Conservation (phyloP, 2,329 filamentous ascomycete genomes). For the Colletotrichum tofieldiae region DNA sequence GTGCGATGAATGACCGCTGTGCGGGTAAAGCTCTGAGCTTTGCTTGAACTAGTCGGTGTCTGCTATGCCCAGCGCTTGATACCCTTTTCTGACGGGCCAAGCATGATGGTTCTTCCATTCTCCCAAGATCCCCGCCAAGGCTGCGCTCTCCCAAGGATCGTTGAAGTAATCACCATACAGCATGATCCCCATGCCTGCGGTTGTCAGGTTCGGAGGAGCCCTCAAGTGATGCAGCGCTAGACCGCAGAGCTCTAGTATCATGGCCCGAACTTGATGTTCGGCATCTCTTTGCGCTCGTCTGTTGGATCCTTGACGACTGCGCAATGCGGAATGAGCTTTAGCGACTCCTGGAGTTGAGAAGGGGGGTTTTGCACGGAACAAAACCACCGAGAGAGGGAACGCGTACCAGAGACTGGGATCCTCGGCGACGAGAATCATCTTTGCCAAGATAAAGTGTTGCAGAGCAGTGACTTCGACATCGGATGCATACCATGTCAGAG, state of each 20-base stretch:
- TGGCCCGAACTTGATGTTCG: constrained; percentile 56
- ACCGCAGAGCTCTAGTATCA: constrained; percentile 58
- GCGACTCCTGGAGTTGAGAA: not conserved
- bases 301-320: constrained; percentile 45
- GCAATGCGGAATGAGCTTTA: too few species aligned
- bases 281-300: constrained; percentile 51
- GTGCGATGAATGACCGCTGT: too few species aligned
- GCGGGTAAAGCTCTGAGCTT: too few species aligned
- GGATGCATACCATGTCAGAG: constrained; percentile 57
- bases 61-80: constrained; percentile 8
- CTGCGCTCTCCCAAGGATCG: constrained; percentile 55
- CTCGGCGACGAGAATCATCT: constrained; percentile 58
- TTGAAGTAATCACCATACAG: constrained; percentile 61
- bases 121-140: constrained; percentile 58
- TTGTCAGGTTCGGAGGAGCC: constrained; percentile 57
- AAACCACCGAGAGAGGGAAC: not conserved
- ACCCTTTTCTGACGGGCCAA: constrained; percentile 55
- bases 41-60: not conserved
- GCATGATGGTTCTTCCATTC: constrained; percentile 61
- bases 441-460: constrained; percentile 58
- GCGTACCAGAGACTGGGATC: constrained; percentile 55
- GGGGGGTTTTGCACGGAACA: not conserved
- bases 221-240: constrained; percentile 57
- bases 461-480: constrained; percentile 58
- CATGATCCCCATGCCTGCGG: constrained; percentile 58